phyloP scores from a whole-genome alignment of 2,329 filamentous ascomycete genomes.

The Penicillium sp. region DNA sequence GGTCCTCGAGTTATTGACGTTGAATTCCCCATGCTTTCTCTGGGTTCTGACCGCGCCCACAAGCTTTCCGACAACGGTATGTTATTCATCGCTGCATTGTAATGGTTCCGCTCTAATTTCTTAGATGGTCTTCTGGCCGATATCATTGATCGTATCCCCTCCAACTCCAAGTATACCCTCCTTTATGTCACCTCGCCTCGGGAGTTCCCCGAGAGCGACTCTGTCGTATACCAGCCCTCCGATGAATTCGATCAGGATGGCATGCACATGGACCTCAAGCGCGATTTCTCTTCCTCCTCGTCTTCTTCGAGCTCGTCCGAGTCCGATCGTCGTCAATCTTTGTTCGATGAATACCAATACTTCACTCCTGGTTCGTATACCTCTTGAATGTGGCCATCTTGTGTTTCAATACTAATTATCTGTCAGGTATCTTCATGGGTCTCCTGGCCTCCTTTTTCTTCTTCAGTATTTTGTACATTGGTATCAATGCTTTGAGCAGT shows the following conservation, averaged over 20 bases:
- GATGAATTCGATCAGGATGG: slow-evolving; percentile 55
- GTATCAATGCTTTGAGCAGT: slow-evolving; percentile 72
- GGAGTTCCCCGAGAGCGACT: slow-evolving; percentile 31
- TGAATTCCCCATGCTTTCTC: slow-evolving; percentile 45
- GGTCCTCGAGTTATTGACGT: slow-evolving; percentile 47
- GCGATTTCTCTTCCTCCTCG: slow-evolving; percentile 49
- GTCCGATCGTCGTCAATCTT: slow-evolving; percentile 41
- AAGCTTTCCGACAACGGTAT: slow-evolving; percentile 47
- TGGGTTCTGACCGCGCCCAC: slow-evolving; percentile 34
- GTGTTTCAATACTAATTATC: slow-evolving; percentile 9
- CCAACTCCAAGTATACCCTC: slow-evolving; percentile 66
- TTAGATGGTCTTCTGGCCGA: slow-evolving; percentile 50
- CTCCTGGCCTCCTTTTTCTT: slow-evolving; percentile 70
- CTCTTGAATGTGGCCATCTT: neutral
- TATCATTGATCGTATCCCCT: slow-evolving; percentile 49
- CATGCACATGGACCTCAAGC: slow-evolving; percentile 73
- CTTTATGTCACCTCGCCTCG: slow-evolving; percentile 69
- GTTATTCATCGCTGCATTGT: slow-evolving; percentile 11
- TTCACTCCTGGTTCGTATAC: slow-evolving; percentile 73
- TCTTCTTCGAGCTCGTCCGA: slow-evolving; percentile 20
- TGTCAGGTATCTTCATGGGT: slow-evolving; percentile 82
- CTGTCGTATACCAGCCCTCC: slow-evolving; percentile 61
- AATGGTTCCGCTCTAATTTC: neutral
- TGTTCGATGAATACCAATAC: slow-evolving; percentile 92
- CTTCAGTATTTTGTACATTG: slow-evolving; percentile 75